Base-by-base conservation (phyloP, 495 filamentous ascomycete species). In the Hypoxylon lienhwacheense region DNA sequence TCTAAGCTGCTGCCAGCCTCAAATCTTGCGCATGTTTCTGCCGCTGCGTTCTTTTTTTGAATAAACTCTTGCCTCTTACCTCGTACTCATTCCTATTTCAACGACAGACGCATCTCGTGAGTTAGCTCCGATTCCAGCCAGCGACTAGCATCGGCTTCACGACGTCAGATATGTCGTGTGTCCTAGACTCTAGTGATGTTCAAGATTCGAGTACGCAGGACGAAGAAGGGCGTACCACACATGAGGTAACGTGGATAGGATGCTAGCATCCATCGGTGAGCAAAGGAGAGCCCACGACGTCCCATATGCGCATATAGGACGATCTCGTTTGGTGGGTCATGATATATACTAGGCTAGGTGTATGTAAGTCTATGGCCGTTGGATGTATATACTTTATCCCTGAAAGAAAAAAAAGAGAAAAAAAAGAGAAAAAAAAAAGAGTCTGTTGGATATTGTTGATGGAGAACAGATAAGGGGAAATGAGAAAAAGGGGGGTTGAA, bases 261-360 rank as follows among this genome's bases (percentile, higher is more conserved):
- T 59, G 59, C 44, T 47, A 49, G 54, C 40, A 63, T 54, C 59
- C 59, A 63, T 63, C 59, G 59, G 59, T 63, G 53, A 63, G 59
- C 52, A 61, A 56, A 54, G 36, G 47, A 56, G 47, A 56, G 51
- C 42, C 58, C n/a, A n/a, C n/a, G n/a, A 56, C 42, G 52, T 34
- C 47, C 42, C 53, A 46, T 24, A 47, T 47, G 58, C 48, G 52
- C 35, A 46, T 47, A 37, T 53, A 46, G 43, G 55, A 59, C 54
- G 56, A 60, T 50, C 29, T 34, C 33, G 29, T 41, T 49, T 55
- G 20, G 57, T 61, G 57, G 57, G 46, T 51, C 50, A 60, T 20
- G 21, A 26, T 44, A 32, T 26, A n/a, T n/a, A n/a, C n/a, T n/a
- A n/a, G n/a, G n/a, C n/a, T n/a, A n/a, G n/a, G n/a, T n/a, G n/a